These are phyloP conservation scores for Polytolypa hystricis DNA, from an alignment of 2,329 filamentous ascomycete genomes.

Conservation along the genomic window DNA sequence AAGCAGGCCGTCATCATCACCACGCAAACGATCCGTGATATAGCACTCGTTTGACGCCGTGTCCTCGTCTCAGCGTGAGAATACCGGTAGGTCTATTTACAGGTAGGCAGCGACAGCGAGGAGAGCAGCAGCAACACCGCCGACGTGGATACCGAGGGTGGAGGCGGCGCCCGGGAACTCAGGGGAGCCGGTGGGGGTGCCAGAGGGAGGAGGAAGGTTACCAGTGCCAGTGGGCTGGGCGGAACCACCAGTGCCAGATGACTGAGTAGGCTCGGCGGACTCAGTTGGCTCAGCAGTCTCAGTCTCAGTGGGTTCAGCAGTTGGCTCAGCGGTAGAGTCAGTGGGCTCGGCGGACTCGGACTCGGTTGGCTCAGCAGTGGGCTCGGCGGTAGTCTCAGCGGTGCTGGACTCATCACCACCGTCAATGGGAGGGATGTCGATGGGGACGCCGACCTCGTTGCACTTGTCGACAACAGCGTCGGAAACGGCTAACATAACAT, in stretches of 20 bases:
- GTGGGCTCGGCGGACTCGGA: slow-evolving; percentile 3
- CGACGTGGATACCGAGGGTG: slow-evolving; percentile 9
- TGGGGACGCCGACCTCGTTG: slow-evolving; percentile 25
- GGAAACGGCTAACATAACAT: slow-evolving; percentile 26
- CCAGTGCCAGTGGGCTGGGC: slow-evolving; percentile 8
- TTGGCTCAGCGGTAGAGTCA: not conserved
- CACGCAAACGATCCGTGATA: not conserved
- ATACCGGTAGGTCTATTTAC: slow-evolving; percentile 26
- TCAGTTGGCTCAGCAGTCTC: slow-evolving; percentile 4
- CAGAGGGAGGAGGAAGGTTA: slow-evolving; percentile 8
- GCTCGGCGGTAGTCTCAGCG: slow-evolving; percentile 4
- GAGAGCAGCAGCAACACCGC: slow-evolving; percentile 13
- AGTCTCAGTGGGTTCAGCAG: not conserved
- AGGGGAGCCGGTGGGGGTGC: slow-evolving; percentile 13
- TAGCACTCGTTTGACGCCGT: too few relatives aligned
- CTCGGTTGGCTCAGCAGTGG: slow-evolving; percentile 5
- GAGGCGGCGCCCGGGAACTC: slow-evolving; percentile 11
- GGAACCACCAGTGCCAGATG: slow-evolving; percentile 7
- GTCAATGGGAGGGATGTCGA: slow-evolving; percentile 24
- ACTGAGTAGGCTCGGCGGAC: slow-evolving; percentile 3
- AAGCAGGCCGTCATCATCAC: too few relatives aligned
- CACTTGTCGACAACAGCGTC: slow-evolving; percentile 25
- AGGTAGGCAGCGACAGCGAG: slow-evolving; percentile 29
- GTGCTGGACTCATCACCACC: slow-evolving; percentile 9
- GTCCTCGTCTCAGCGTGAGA: too few relatives aligned